Evolutionary conservation across 441 rosid species (phyloP).

Genomic region (Erodium texanum): DNA sequence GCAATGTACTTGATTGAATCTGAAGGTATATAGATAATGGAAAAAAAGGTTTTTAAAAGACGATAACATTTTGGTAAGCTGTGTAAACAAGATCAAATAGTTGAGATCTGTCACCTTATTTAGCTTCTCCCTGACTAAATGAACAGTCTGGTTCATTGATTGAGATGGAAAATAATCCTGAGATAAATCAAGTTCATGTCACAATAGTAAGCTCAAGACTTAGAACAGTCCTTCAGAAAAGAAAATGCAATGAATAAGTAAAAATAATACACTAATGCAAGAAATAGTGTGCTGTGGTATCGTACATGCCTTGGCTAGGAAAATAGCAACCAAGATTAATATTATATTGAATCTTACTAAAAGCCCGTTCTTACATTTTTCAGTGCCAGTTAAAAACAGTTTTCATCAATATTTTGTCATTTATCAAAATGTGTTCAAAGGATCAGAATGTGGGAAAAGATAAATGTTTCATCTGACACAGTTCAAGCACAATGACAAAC

Average conservation of each 20-base stretch:
- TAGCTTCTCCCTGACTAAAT: constrained; percentile 62
- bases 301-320: too few species aligned
- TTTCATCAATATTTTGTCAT: neutral
- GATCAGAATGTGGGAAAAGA: neutral
- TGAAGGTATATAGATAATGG: neutral
- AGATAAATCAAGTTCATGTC: constrained; percentile 12
- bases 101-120: constrained; percentile 40
- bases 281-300: neutral
- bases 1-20: constrained; percentile 20
- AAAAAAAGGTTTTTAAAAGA: neutral
- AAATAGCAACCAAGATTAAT: neutral
- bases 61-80: neutral
- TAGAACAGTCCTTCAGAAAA: neutral
- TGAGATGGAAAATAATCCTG: constrained; percentile 65
- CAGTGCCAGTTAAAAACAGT: too few species aligned
- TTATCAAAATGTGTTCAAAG: neutral
- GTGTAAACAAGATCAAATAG: neutral
- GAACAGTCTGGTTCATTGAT: constrained; percentile 71
- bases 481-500: constrained; percentile 24
- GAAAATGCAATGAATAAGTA: neutral
- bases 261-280: neutral
- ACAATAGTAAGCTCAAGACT: neutral
- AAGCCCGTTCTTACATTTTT: too few species aligned
- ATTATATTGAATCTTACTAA: too few species aligned
- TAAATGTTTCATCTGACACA: neutral